Conservation (phyloP, 2,329 filamentous ascomycete species). For the Sporothrix phasma region DNA sequence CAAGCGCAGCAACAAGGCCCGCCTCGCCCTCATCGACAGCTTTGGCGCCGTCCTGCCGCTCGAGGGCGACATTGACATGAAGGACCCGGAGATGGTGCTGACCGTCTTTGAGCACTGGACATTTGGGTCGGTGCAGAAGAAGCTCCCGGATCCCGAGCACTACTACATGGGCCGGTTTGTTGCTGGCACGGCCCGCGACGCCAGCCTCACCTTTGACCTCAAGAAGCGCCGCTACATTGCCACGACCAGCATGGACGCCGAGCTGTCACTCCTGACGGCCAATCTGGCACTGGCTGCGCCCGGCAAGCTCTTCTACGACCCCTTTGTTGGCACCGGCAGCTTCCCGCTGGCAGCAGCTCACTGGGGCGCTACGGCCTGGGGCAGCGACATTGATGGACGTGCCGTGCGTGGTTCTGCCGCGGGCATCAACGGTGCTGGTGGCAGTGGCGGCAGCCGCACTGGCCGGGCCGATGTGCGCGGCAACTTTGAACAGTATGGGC, state of each 20-base stretch:
- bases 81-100: conserved; percentile 62
- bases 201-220: conserved; percentile 67
- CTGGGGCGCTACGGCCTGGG: conserved; percentile 74
- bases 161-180: conserved; percentile 67
- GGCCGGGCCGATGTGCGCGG: conserved; percentile 40
- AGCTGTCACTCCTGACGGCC: conserved; percentile 81
- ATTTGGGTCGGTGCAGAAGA: conserved; percentile 39
- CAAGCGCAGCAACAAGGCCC: conserved; percentile 51
- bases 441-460: conserved; percentile 15
- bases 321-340: conserved; percentile 89
- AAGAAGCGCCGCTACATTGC: conserved; percentile 92
- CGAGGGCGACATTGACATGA: conserved; percentile 67
- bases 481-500: conserved; percentile 79
- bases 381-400: conserved; percentile 88
- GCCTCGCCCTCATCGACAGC: conserved; percentile 67
- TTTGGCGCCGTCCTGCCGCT: conserved; percentile 67
- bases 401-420: conserved; percentile 65
- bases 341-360: conserved; percentile 85
- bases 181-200: conserved; percentile 54
- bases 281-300: conserved; percentile 78
- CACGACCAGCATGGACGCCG: conserved; percentile 95
- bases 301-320: conserved; percentile 84
- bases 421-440: conserved; percentile 29
- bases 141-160: conserved; percentile 44
- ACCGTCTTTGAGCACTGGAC: conserved; percentile 76